Evolutionary conservation across 306 rosid genomes (phyloP).

Genomic region (Fragaria vesca): DNA sequence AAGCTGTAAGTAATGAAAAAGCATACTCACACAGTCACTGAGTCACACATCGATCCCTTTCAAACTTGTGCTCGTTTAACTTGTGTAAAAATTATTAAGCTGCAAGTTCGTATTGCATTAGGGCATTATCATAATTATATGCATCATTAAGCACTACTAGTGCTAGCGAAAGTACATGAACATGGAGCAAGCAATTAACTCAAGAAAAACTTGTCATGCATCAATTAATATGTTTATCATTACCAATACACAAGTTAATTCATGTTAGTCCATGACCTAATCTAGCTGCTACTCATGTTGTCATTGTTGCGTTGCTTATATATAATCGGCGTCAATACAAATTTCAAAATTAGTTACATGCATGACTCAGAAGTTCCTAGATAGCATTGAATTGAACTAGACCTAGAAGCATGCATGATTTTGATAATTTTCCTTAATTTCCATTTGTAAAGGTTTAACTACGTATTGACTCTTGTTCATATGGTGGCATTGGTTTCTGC

Average conservation of each 20-base stretch:
- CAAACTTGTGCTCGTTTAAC: background rate
- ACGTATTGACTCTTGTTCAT: background rate
- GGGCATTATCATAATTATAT: background rate
- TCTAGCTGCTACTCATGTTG: background rate
- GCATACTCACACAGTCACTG: too few relatives aligned
- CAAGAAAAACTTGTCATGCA: background rate
- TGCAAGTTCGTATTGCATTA: background rate
- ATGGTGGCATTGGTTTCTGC: slow-evolving; percentile 14
- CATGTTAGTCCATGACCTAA: background rate
- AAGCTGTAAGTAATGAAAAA: slow-evolving; percentile 58
- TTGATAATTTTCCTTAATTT: background rate
- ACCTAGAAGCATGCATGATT: background rate
- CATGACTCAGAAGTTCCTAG: background rate
- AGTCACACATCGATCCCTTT: background rate
- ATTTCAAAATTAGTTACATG: background rate
- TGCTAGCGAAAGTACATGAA: background rate
- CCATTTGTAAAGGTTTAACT: background rate
- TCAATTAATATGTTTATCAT: background rate
- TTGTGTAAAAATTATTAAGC: too few relatives aligned
- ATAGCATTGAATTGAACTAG: background rate
- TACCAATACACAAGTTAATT: background rate
- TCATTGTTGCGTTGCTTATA: background rate
- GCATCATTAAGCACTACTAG: background rate
- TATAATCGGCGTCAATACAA: background rate
- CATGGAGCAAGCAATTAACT: background rate